These are phyloP conservation scores for Paramecium octaurelia DNA, from an alignment of 73 alveolate genomes.

Conservation along the genomic window DNA sequence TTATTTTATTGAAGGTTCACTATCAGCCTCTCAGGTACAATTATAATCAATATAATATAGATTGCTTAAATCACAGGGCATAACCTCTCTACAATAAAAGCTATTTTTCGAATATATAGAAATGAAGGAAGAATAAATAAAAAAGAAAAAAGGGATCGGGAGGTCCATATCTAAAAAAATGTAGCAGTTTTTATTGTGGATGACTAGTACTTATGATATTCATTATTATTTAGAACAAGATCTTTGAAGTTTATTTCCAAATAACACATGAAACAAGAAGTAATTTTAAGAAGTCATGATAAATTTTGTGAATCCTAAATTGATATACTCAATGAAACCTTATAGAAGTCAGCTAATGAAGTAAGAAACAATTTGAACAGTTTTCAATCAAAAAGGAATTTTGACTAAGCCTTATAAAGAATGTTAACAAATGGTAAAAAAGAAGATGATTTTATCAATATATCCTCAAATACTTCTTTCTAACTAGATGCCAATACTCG, in stretches of 20 bases:
- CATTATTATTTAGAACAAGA: background rate
- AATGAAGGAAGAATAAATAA: slow-evolving; percentile 33
- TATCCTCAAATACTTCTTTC: background rate
- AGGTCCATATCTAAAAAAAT: background rate
- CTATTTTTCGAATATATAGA: background rate
- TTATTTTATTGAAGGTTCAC: background rate
- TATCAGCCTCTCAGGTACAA: background rate
- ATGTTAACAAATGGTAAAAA: background rate
- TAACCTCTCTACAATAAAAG: slow-evolving; percentile 29
- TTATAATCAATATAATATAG: background rate
- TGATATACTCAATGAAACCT: background rate
- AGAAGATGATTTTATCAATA: background rate
- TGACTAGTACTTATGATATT: background rate
- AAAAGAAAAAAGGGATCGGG: slow-evolving; percentile 18
- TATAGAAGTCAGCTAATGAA: background rate
- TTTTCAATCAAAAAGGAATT: background rate
- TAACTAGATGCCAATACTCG: background rate
- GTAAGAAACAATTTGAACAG: background rate
- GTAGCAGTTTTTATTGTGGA: background rate
- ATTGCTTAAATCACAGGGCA: background rate
- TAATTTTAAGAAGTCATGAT: background rate
- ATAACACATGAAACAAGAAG: background rate
- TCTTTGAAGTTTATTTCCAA: background rate
- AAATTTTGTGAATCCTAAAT: background rate
- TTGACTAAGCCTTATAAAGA: background rate